A percentile compares a stretch with the other conserved stretches of the same genome.
phyloP scores from a whole-genome alignment of 805 yeast species.

The Candida silvicultrix region DNA sequence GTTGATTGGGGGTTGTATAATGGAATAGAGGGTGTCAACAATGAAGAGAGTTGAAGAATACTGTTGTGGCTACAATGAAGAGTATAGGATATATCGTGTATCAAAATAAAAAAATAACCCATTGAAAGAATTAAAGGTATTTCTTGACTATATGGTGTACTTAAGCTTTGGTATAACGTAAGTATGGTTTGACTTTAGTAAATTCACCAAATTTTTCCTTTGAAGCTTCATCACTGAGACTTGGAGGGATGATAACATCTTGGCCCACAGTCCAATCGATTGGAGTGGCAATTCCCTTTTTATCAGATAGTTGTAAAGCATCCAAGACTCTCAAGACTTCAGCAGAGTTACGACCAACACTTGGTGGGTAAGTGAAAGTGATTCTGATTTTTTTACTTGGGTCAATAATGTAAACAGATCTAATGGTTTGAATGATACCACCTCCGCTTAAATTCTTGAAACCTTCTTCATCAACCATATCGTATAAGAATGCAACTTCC shows the following conservation, averaged over 20 bases:
- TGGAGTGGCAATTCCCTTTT: slow-evolving; percentile 81
- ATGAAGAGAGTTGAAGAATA: too few species aligned
- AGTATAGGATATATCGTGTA: not conserved
- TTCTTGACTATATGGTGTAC: not conserved
- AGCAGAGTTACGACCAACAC: slow-evolving; percentile 89
- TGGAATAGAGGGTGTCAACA: too few species aligned
- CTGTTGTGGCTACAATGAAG: too few species aligned
- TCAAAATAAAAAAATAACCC: too few species aligned
- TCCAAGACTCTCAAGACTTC: slow-evolving; percentile 90
- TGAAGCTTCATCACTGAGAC: slow-evolving; percentile 73
- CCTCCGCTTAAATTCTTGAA: slow-evolving; percentile 64
- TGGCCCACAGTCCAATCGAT: slow-evolving; percentile 87
- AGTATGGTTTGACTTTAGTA: slow-evolving; percentile 83
- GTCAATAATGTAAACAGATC: slow-evolving; percentile 89
- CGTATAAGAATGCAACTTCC: slow-evolving; percentile 78
- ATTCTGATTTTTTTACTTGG: slow-evolving; percentile 86
- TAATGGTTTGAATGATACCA: slow-evolving; percentile 80
- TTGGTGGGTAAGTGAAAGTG: slow-evolving; percentile 85
- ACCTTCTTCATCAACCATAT: slow-evolving; percentile 84
- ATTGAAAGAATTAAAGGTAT: too few species aligned
- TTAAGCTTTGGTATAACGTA: slow-evolving; percentile 56
- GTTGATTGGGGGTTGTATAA: too few species aligned
- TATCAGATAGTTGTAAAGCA: slow-evolving; percentile 81
- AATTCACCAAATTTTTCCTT: slow-evolving; percentile 81
- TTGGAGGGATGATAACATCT: slow-evolving; percentile 89